A percentile compares a stretch with the other conserved stretches of the same genome.
Conservation (phyloP, 2,329 filamentous ascomycete genomes). For the Colletotrichum truncatum region DNA sequence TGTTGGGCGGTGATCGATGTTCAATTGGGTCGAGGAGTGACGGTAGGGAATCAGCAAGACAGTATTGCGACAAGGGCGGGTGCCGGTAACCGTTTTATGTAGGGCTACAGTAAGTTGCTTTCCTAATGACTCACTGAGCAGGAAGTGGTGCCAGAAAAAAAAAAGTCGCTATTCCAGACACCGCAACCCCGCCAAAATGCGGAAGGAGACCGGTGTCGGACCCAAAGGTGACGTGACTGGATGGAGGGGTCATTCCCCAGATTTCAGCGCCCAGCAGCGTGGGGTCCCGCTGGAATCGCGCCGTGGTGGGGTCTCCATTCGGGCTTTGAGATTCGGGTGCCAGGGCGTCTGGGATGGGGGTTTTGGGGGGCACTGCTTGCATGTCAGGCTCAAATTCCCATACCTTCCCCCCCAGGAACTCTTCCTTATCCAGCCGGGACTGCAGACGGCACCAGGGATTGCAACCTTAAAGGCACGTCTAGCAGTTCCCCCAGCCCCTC, state of each 20-base stretch:
- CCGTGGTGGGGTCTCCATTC: constrained; percentile 12
- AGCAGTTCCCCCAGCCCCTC: not conserved
- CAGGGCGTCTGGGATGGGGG: not conserved
- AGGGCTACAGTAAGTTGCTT: not conserved
- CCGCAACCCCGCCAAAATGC: constrained; percentile 29
- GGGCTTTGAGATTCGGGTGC: constrained; percentile 7
- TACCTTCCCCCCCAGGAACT: not conserved
- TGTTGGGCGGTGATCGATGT: constrained; percentile 40
- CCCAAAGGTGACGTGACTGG: constrained; percentile 25
- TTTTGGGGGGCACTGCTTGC: not conserved
- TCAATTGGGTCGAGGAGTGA: not conserved
- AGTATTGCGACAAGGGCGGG: not conserved
- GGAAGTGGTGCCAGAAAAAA: constrained; percentile 9
- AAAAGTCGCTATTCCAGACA: constrained; percentile 28
- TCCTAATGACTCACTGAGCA: constrained; percentile 22
- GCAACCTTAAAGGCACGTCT: constrained; percentile 29
- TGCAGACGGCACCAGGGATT: constrained; percentile 13
- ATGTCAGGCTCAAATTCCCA: not conserved
- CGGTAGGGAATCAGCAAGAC: not conserved
- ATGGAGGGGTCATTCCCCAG: constrained; percentile 29
- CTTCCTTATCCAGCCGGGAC: not conserved
- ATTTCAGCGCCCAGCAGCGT: constrained; percentile 11
- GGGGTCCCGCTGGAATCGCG: constrained; percentile 21
- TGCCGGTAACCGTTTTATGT: constrained; percentile 5
- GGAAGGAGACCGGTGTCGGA: constrained; percentile 25